Evolutionary conservation across 306 rosid genomes (phyloP).

Genomic region (Cicer judaicum): DNA sequence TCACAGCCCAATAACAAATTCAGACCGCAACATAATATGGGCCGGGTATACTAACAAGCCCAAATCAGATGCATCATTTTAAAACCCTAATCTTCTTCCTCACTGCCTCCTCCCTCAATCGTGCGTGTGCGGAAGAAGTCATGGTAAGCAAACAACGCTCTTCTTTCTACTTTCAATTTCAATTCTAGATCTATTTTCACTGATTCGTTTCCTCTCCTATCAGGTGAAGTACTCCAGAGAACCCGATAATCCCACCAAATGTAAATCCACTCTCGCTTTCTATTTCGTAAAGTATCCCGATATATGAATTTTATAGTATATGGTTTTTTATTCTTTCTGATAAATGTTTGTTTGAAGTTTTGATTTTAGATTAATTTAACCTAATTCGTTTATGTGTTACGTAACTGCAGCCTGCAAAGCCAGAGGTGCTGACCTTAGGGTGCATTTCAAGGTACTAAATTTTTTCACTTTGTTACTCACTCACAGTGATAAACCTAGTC

Average conservation of each 20-base stretch:
- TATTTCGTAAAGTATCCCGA: not conserved
- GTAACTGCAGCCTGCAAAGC: slow-evolving; percentile 89
- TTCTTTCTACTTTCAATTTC: not conserved
- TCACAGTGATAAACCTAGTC: not conserved
- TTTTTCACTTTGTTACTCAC: not conserved
- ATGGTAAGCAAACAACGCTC: slow-evolving; percentile 59
- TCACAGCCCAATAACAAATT: too few relatives aligned
- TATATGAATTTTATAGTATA: not conserved
- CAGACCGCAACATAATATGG: not conserved
- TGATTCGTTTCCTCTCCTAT: not conserved
- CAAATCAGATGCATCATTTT: not conserved
- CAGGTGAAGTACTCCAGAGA: slow-evolving; percentile 95
- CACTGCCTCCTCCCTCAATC: not conserved
- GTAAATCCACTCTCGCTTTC: slow-evolving; percentile 42
- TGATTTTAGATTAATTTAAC: slow-evolving; percentile 6
- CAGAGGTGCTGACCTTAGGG: slow-evolving; percentile 88
- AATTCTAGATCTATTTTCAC: not conserved
- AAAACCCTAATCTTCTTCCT: too few relatives aligned
- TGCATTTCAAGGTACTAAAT: slow-evolving; percentile 81
- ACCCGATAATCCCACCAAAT: slow-evolving; percentile 87
- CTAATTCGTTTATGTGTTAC: slow-evolving; percentile 5
- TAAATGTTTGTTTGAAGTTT: not conserved
- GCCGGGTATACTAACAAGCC: not conserved
- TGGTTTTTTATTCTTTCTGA: not conserved
- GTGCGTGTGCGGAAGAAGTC: slow-evolving; percentile 34